phyloP scores from a whole-genome alignment of 2,329 filamentous ascomycete species.

The Aspergillus pseudoglaucus region DNA sequence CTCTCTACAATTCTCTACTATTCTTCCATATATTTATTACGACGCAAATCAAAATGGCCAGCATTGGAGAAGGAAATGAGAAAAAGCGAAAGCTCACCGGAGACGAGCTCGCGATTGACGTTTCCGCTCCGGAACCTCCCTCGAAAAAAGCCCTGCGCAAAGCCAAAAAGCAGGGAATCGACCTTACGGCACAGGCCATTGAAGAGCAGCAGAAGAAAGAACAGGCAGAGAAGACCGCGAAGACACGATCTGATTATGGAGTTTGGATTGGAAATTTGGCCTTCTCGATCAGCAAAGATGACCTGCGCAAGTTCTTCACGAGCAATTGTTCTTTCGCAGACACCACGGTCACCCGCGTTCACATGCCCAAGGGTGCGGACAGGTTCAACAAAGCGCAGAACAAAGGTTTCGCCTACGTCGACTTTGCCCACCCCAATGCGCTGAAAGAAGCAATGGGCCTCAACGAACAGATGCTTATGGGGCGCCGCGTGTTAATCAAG shows the following conservation, averaged over 20 bases:
- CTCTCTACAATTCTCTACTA: not conserved
- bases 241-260: slow-evolving; percentile 66
- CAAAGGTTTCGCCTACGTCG: slow-evolving; percentile 93
- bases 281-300: slow-evolving; percentile 69
- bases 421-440: slow-evolving; percentile 65
- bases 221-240: slow-evolving; percentile 18
- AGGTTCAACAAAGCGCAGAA: slow-evolving; percentile 58
- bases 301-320: slow-evolving; percentile 74
- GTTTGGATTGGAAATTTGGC: slow-evolving; percentile 95
- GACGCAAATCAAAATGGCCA: slow-evolving; percentile 20
- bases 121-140: slow-evolving; percentile 82
- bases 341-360: slow-evolving; percentile 72
- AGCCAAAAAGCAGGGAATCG: slow-evolving; percentile 62
- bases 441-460: slow-evolving; percentile 73
- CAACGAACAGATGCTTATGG: slow-evolving; percentile 72
- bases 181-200: slow-evolving; percentile 14
- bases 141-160: slow-evolving; percentile 89
- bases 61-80: slow-evolving; percentile 19
- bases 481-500: slow-evolving; percentile 85
- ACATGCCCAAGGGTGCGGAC: slow-evolving; percentile 60
- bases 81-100: slow-evolving; percentile 65
- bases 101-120: slow-evolving; percentile 76
- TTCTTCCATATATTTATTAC: not conserved
- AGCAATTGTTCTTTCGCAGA: slow-evolving; percentile 60
- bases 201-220: slow-evolving; percentile 35